These are phyloP conservation scores for Discostella stelligeroides DNA, from an alignment of 108 stramenopile species.

Conservation along the genomic window DNA sequence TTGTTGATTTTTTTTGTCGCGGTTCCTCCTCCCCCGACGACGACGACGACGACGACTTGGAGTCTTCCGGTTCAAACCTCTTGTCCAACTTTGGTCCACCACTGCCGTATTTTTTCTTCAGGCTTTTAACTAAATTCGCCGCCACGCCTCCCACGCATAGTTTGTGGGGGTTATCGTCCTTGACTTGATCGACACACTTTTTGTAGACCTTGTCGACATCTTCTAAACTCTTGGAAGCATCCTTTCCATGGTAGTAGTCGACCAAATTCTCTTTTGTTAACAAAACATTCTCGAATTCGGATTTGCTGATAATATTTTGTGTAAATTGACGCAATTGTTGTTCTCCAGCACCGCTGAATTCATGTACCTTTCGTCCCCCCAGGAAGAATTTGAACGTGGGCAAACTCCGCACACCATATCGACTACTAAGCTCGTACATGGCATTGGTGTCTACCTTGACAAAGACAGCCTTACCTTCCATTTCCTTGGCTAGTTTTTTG, in stretches of 20 bases:
- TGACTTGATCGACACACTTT: slow-evolving; percentile 77
- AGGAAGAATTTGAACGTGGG: slow-evolving; percentile 93
- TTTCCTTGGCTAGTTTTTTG: slow-evolving; percentile 88
- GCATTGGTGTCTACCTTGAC: slow-evolving; percentile 92
- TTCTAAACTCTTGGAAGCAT: slow-evolving; percentile 62
- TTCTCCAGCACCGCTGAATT: slow-evolving; percentile 89
- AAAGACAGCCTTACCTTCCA: slow-evolving; percentile 87
- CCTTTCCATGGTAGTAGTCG: slow-evolving; percentile 72
- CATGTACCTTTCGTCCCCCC: slow-evolving; percentile 76
- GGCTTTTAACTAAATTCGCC: slow-evolving; percentile 68
- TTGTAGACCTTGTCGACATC: slow-evolving; percentile 80
- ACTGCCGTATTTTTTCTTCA: slow-evolving; percentile 87
- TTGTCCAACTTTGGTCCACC: slow-evolving; percentile 55
- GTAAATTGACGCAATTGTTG: slow-evolving; percentile 79
- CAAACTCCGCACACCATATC: slow-evolving; percentile 80
- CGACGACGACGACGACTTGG: slow-evolving; percentile 16
- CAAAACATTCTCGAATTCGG: slow-evolving; percentile 76
- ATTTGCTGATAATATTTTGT: slow-evolving; percentile 57
- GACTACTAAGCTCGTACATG: slow-evolving; percentile 62
- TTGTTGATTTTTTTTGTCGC: slow-evolving; percentile 16
- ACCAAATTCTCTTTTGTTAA: slow-evolving; percentile 57
- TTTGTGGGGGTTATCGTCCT: slow-evolving; percentile 47
- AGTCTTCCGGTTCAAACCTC: slow-evolving; percentile 59
- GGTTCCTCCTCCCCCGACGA: slow-evolving; percentile 9
- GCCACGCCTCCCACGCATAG: slow-evolving; percentile 80